phyloP scores from a whole-genome alignment of 116 monocot genomes.

The Iris pallida region DNA sequence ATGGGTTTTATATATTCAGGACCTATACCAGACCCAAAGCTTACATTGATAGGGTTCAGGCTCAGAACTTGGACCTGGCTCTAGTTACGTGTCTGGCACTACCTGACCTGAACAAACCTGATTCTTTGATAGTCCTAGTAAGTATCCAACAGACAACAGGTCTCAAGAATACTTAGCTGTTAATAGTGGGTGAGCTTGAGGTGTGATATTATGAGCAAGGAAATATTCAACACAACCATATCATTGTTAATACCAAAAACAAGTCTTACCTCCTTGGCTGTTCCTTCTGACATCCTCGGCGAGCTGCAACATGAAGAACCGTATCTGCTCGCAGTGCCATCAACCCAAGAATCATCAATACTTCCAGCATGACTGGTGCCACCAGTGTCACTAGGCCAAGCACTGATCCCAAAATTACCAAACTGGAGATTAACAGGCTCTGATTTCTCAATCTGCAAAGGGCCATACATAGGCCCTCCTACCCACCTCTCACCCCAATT shows the following conservation, averaged over 20 bases:
- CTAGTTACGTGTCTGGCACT: neutral
- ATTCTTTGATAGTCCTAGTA: neutral
- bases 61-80: neutral
- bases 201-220: neutral
- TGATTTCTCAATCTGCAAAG: slow-evolving; percentile 64
- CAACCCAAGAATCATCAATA: slow-evolving; percentile 59
- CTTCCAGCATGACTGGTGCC: slow-evolving; percentile 69
- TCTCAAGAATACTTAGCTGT: neutral
- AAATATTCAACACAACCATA: neutral
- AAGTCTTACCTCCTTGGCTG: slow-evolving; percentile 72
- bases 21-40: too few relatives aligned
- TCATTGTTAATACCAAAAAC: neutral
- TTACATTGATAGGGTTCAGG: neutral
- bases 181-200: neutral
- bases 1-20: too few relatives aligned
- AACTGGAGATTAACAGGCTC: slow-evolving; percentile 90
- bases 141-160: neutral
- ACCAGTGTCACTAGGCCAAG: slow-evolving; percentile 74
- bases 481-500: slow-evolving; percentile 24
- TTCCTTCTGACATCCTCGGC: slow-evolving; percentile 52
- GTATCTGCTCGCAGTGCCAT: slow-evolving; percentile 54
- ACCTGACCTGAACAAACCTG: neutral
- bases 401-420: slow-evolving; percentile 81
- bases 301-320: slow-evolving; percentile 75
- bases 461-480: slow-evolving; percentile 66